Base-by-base conservation (phyloP, 805 yeast genomes). In the Metschnikowia corniflorae region DNA sequence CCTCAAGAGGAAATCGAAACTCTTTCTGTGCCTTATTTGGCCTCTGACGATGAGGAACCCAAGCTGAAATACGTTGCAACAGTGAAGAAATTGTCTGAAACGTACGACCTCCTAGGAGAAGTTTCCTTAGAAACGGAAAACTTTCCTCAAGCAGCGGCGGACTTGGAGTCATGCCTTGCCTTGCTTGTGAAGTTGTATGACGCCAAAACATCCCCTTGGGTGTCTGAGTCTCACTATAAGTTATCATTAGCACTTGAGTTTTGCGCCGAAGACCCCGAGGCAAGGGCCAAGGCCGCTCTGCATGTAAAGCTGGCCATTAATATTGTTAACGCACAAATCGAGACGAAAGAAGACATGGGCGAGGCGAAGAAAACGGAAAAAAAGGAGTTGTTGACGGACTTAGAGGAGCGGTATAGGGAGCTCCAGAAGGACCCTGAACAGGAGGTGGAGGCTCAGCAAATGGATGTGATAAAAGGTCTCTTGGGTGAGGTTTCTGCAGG, bases 81-180 rank as follows among this genome's bases (percentile, higher is more conserved):
- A 17, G 62, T 70, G 39, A 65, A 70, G 49, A 83, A 78, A 45
- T 63, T 88, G 16, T 78, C 89, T 0, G 89, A 86, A 39, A 75
- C 81, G 1, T 83, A 80, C 55, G 89, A 84, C 52, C 60, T 89
- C 8, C 67, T 88, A 13, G 97, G 97, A 21, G 97, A 91, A 55
- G 83, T 89, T 7, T 82, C 95, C 0, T 67, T 89, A 29, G 98
- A 91, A 54, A 77, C 93, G 2, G 97, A 91, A 50, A 86, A 86
- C 58, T 88, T 88, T 58, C 61, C 68, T 12, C 94, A 86, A 57
- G 86, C 96, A 0, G 74, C 82, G 0, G 63, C 64, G 14, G 96
- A 89, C 57, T 77, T 87, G 39, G 63, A 69, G 31, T 61, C 73
- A 14, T 69, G 86, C 26, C 67, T 85, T 22, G 61, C 73, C 19